phyloP scores from a whole-genome alignment of 2,329 filamentous ascomycete genomes.

The Trichocomaceae sp. region DNA sequence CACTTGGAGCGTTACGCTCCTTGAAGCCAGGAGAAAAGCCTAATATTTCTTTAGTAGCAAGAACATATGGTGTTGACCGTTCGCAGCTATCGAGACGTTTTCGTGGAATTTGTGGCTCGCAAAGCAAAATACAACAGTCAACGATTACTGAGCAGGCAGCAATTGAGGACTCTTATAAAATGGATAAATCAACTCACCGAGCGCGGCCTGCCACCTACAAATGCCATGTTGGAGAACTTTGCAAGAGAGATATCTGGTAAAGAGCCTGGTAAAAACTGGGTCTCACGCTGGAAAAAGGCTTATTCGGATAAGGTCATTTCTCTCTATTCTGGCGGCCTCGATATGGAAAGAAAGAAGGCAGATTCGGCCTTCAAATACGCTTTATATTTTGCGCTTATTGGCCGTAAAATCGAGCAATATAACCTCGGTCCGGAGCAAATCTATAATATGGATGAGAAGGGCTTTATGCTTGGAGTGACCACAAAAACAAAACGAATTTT shows the following conservation, averaged over 20 bases:
- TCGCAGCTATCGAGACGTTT: background rate
- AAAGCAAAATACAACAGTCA: background rate
- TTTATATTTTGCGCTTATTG: background rate
- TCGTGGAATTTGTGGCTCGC: background rate
- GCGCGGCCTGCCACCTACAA: too few species aligned
- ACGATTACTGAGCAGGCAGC: background rate
- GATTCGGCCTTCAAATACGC: background rate
- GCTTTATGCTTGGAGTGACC: background rate
- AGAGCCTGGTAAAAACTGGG: too few species aligned
- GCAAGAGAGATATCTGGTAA: too few species aligned
- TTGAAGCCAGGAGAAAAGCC: too few species aligned
- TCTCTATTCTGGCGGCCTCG: background rate
- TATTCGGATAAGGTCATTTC: constrained; percentile 1
- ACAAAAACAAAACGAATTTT: background rate
- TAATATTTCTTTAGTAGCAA: too few species aligned
- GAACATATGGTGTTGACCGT: background rate
- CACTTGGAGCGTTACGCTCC: too few species aligned
- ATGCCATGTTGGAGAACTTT: too few species aligned
- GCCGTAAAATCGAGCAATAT: background rate
- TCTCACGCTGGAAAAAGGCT: background rate
- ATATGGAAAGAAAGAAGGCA: too few species aligned
- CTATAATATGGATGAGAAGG: constrained; percentile 1
- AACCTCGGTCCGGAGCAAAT: background rate
- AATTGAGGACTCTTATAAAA: constrained; percentile 5
- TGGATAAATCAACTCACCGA: constrained; percentile 2